A percentile compares a stretch with the other conserved stretches of the same genome.
Conservation (phyloP, 2,329 filamentous ascomycete species). For the Dothidotthia symphoricarpi region DNA sequence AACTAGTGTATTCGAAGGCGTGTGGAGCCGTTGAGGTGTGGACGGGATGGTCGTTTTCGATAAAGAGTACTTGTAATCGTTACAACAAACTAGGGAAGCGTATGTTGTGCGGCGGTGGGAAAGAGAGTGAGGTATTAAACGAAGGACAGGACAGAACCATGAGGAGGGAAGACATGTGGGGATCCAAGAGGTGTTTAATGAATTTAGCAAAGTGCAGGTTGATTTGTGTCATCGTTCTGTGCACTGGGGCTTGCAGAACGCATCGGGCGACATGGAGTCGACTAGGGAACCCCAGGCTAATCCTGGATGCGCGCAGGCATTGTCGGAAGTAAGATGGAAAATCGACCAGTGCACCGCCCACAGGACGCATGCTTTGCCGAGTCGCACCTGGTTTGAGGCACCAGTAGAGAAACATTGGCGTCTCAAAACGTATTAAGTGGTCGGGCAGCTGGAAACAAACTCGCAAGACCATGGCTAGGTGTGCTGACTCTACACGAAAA, state of each 20-base stretch:
- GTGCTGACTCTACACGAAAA: conserved; percentile 12
- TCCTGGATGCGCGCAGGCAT: conserved; percentile 35
- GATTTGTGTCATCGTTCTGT: conserved; percentile 36
- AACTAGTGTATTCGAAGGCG: too few species aligned
- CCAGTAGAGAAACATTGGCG: conserved; percentile 25
- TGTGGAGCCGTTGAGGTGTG: conserved; percentile 18
- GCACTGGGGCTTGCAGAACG: conserved; percentile 31
- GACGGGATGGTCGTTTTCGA: conserved; percentile 16
- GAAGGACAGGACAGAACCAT: conserved; percentile 23
- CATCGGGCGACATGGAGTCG: conserved; percentile 35
- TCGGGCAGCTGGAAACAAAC: conserved; percentile 13
- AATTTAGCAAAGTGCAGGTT: conserved; percentile 34
- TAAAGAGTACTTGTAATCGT: too few species aligned
- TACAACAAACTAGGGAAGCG: conserved; percentile 15
- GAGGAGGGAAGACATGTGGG: conserved; percentile 27
- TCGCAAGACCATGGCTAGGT: neutral
- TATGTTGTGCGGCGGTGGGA: conserved; percentile 16
- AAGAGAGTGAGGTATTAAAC: conserved; percentile 25
- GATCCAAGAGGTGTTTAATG: conserved; percentile 30
- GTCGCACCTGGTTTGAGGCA: conserved; percentile 18
- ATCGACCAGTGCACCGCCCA: conserved; percentile 28
- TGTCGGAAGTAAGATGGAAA: conserved; percentile 21
- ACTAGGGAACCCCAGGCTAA: conserved; percentile 23
- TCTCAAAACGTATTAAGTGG: conserved; percentile 25
- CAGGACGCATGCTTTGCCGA: conserved; percentile 23